Conservation (phyloP, 176 grass and related monocot species). For the Triticum monococcum region DNA sequence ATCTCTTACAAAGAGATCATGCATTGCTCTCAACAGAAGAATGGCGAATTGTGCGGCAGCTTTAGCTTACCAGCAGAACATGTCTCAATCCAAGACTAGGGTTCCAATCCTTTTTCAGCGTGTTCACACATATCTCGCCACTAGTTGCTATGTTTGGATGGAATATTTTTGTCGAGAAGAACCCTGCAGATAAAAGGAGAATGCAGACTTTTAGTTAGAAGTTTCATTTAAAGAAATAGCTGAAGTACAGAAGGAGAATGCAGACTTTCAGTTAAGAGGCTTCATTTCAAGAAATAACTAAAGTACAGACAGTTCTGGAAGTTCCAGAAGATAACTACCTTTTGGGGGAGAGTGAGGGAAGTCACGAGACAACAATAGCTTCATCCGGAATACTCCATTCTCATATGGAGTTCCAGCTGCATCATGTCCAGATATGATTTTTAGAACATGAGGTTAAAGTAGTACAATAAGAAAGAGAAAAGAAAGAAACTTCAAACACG, state of each 20-base stretch:
- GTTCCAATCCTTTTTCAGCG: constrained; percentile 93
- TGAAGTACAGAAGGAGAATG: not conserved
- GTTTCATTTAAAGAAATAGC: not conserved
- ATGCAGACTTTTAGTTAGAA: not conserved
- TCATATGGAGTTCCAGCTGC: constrained; percentile 96
- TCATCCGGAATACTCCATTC: constrained; percentile 95
- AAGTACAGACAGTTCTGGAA: constrained; percentile 5
- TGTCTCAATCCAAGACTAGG: constrained; percentile 83
- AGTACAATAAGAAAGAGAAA: not conserved
- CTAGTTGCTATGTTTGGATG: constrained; percentile 91
- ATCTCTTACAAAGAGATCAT: not conserved
- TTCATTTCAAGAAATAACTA: not conserved
- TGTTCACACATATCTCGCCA: constrained; percentile 97
- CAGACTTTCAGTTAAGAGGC: not conserved
- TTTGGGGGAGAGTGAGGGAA: constrained; percentile 94
- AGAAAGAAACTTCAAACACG: not conserved
- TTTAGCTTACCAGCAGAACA: constrained; percentile 73
- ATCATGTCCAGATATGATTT: not conserved
- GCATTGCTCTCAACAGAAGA: not conserved
- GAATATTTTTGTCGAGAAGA: constrained; percentile 95
- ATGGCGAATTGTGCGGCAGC: not conserved
- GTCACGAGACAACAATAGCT: constrained; percentile 70
- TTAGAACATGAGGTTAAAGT: not conserved
- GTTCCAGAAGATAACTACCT: constrained; percentile 39
- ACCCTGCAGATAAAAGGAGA: constrained; percentile 49